A percentile compares a stretch with the other conserved stretches of the same genome.
These are phyloP conservation scores for Phyllosticta citrichinensis DNA, from an alignment of 2,329 filamentous ascomycete species.

Conservation along the genomic window DNA sequence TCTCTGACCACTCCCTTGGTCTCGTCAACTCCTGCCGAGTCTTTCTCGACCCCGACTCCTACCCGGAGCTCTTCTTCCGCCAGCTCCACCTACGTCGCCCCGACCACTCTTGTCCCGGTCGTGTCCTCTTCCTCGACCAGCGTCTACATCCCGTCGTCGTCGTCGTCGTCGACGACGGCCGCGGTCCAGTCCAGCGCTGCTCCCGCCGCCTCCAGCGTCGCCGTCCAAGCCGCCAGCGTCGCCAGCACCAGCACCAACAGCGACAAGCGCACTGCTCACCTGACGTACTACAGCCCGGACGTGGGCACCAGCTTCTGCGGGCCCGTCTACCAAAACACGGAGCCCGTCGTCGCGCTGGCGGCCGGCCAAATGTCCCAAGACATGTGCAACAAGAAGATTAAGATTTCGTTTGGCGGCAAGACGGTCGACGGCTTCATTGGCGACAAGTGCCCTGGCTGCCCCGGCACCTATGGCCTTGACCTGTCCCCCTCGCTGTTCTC, in stretches of 20 bases:
- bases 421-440: constrained; percentile 20
- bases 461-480: constrained; percentile 19
- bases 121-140: background rate
- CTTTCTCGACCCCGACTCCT: constrained; percentile 1
- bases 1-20: constrained; percentile 1
- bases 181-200: background rate
- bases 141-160: background rate
- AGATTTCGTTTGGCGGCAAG: constrained; percentile 23
- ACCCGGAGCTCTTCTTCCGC: background rate
- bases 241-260: too few species aligned
- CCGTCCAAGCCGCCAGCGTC: background rate
- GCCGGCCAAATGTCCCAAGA: constrained; percentile 22
- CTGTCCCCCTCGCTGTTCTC: constrained; percentile 23
- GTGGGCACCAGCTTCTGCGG: constrained; percentile 24
- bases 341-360: constrained; percentile 22
- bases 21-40: constrained; percentile 9
- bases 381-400: constrained; percentile 25
- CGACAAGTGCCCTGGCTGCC: constrained; percentile 27
- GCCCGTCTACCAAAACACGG: constrained; percentile 15
- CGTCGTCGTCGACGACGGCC: too few species aligned
- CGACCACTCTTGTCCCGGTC: background rate
- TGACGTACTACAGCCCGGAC: constrained; percentile 25
- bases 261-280: constrained; percentile 2
- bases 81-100: constrained; percentile 3
- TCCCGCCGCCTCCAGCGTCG: constrained; percentile 6